phyloP scores from a whole-genome alignment of 768 basidiomycete genomes.

The Termitomyces titanicus region DNA sequence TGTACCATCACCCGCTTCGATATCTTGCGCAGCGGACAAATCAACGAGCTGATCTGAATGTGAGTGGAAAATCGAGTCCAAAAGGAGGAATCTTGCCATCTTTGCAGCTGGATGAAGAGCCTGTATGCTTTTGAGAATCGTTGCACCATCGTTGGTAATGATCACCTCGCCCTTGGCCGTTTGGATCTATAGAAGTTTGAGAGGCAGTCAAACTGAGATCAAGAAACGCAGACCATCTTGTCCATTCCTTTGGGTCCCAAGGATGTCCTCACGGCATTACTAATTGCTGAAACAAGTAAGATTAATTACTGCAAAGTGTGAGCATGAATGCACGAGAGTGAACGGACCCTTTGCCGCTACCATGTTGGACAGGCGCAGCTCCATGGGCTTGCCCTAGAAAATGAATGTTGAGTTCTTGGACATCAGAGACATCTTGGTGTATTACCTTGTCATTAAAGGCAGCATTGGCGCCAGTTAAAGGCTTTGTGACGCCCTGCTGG shows the following conservation, averaged over 20 bases:
- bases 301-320: not conserved
- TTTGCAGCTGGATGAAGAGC: constrained; percentile 97
- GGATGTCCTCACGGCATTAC: constrained; percentile 95
- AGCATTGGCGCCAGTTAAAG: constrained; percentile 59
- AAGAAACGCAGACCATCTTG: constrained; percentile 76
- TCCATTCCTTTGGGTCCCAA: constrained; percentile 98
- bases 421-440: constrained; percentile 1
- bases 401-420: constrained; percentile 23
- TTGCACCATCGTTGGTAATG: constrained; percentile 98
- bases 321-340: not conserved
- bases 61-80: constrained; percentile 7
- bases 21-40: constrained; percentile 94
- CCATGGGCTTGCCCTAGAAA: constrained; percentile 96
- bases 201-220: constrained; percentile 5
- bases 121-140: constrained; percentile 92
- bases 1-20: constrained; percentile 98
- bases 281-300: constrained; percentile 64
- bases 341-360: constrained; percentile 90
- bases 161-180: constrained; percentile 95
- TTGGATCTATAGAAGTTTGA: constrained; percentile 68
- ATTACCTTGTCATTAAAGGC: constrained; percentile 85
- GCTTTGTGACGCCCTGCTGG: constrained; percentile 40
- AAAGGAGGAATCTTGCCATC: constrained; percentile 60
- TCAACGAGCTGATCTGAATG: constrained; percentile 75
- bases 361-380: constrained; percentile 95